Conservation (phyloP, 495 filamentous ascomycete genomes). For the Xylaria intraflava region DNA sequence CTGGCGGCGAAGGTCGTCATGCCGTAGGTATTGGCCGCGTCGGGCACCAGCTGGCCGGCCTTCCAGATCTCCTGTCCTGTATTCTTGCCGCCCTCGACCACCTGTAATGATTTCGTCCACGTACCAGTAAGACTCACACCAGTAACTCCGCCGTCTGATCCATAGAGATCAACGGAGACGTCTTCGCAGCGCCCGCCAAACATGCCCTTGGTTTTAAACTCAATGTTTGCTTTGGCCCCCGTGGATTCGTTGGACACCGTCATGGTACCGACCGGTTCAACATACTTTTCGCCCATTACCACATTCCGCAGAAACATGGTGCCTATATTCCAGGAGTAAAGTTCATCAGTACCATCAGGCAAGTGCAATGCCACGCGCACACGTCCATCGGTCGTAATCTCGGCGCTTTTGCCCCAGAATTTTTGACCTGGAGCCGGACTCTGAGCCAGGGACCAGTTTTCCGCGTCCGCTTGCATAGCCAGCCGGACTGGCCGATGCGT, state of each 20-base stretch:
- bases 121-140: conserved; percentile 65
- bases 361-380: conserved; percentile 60
- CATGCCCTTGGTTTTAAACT: conserved; percentile 92
- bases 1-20: conserved; percentile 78
- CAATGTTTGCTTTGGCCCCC: conserved; percentile 68
- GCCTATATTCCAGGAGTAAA: conserved; percentile 75
- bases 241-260: conserved; percentile 72
- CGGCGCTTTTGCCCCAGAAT: conserved; percentile 96
- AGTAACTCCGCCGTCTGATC: conserved; percentile 52
- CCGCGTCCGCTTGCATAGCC: conserved; percentile 84
- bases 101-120: conserved; percentile 68
- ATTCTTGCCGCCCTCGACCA: conserved; percentile 52
- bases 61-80: conserved; percentile 65
- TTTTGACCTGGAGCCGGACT: conserved; percentile 85
- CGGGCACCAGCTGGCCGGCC: conserved; percentile 65
- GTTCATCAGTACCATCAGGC: conserved; percentile 61
- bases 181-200: conserved; percentile 93
- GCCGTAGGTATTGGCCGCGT: conserved; percentile 73
- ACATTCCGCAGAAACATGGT: conserved; percentile 92
- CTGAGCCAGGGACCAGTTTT: conserved; percentile 78
- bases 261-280: conserved; percentile 89
- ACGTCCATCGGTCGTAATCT: conserved; percentile 85
- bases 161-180: conserved; percentile 65
- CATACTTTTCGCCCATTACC: conserved; percentile 96
- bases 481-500: conserved; percentile 85